Evolutionary conservation across 2,329 filamentous ascomycete species (phyloP), one percentile per base, ranked within the genome.

Genomic region (Blastomyces gilchristii): DNA sequence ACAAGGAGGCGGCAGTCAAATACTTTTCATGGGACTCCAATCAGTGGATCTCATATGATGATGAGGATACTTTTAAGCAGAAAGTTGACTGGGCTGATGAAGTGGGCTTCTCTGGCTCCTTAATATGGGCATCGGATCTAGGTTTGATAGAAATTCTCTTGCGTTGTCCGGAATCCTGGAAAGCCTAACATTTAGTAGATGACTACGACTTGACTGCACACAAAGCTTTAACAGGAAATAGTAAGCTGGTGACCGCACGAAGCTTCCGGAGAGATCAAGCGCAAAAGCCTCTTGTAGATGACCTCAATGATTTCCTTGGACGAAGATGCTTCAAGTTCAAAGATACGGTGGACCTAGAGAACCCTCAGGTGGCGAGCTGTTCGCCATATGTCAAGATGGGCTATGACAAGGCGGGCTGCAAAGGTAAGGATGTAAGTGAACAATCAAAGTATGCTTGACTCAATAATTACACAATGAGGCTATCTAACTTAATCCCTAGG

Each of bases 11-110:
- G 14, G 58, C 58, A 7, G 45, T 61, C 25, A 61, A 61, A 25
- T 61, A 52, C 28, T 31, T 61, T 8, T 25, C 43, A 0, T 61
- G 58, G 58, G 25, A 52, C 43, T 22, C 16, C 8, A 60, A 63
- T 39, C 56, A 63, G 37, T 63, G 64, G 64, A 41, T 64, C 12
- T 62, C 60, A 4, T 64, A 64, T n/a, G 64, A 64, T 59, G 65
- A 65, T 58, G 58, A 37, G n/a, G 54, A 60, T 8, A 67, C 66
- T 12, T 62, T 65, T 25, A 39, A 25, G 14, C 22, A 31, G 9
- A 67, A 67, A 25, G 22, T 52, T 2, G 62, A 58, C 28, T 63
- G n/a, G n/a, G 66, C 66, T 16, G 47, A 65, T 43, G 14, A 14
- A 28, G 14, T 63, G 28, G 49, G 65, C 25, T 25, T 67, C 14